A percentile compares a stretch with the other conserved stretches of the same genome.
These are phyloP conservation scores for Lolium rigidum DNA, from an alignment of 176 grass and related monocot genomes.

Conservation along the genomic window DNA sequence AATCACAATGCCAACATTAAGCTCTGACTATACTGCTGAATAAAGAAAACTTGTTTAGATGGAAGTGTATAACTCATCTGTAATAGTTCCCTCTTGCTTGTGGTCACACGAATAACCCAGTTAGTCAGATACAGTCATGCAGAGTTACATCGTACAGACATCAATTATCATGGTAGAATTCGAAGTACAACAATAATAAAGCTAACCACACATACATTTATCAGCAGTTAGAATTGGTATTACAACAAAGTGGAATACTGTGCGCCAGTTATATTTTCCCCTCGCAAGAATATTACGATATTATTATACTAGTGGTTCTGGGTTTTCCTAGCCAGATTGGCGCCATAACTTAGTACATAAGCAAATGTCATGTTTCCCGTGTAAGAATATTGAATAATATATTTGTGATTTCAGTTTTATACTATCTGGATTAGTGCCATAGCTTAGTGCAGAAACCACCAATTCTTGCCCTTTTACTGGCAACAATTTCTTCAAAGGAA, in stretches of 20 bases:
- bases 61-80: neutral
- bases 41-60: neutral
- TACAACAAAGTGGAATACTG: constrained; percentile 46
- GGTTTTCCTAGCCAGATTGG: constrained; percentile 37
- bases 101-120: neutral
- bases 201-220: constrained; percentile 37
- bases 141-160: neutral
- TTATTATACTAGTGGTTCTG: neutral
- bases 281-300: constrained; percentile 42
- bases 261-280: neutral
- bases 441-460: constrained; percentile 82
- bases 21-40: neutral
- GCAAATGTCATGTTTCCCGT: constrained; percentile 34
- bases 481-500: constrained; percentile 77
- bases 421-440: constrained; percentile 66
- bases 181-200: constrained; percentile 22
- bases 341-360: constrained; percentile 78
- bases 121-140: neutral
- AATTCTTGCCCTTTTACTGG: constrained; percentile 61
- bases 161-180: constrained; percentile 2
- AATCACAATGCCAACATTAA: neutral
- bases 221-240: constrained; percentile 27
- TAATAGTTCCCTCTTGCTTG: constrained; percentile 5
- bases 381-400: constrained; percentile 35
- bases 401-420: neutral